Conservation (phyloP, 495 filamentous ascomycete genomes). For the Podospora appendiculata region DNA sequence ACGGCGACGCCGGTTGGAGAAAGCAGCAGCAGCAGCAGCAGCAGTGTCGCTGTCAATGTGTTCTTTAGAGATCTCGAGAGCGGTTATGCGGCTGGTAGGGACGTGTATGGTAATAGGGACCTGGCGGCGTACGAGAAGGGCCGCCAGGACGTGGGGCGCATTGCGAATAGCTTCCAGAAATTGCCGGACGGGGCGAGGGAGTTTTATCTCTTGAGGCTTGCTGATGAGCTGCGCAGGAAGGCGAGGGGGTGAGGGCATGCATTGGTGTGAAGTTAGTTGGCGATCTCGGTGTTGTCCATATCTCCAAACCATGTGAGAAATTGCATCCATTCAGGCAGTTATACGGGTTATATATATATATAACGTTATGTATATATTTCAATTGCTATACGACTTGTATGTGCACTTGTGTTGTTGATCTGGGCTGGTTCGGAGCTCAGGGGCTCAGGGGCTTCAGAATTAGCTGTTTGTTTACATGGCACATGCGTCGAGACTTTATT, state of each 20-base stretch:
- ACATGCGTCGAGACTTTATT: too few relatives aligned
- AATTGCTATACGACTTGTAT: too few relatives aligned
- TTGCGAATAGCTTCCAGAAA: conserved; percentile 57
- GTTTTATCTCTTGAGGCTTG: conserved; percentile 73
- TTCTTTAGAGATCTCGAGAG: conserved; percentile 68
- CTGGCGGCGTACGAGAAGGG: conserved; percentile 77
- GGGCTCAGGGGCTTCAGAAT: too few relatives aligned
- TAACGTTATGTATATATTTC: too few relatives aligned
- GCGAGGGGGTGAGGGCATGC: conserved; percentile 5
- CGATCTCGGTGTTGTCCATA: too few relatives aligned
- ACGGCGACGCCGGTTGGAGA: conserved; percentile 50
- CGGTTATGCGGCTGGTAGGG: conserved; percentile 66
- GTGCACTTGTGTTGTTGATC: too few relatives aligned
- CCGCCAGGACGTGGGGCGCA: conserved; percentile 59
- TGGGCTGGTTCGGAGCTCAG: too few relatives aligned
- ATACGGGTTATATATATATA: too few relatives aligned
- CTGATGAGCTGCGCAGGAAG: conserved; percentile 50
- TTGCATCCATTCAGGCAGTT: too few relatives aligned
- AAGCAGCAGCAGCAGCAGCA: conserved; percentile 32
- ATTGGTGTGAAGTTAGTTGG: too few relatives aligned
- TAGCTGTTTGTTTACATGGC: too few relatives aligned
- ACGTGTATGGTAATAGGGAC: conserved; percentile 87
- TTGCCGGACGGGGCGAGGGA: conserved; percentile 56
- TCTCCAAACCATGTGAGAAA: too few relatives aligned
- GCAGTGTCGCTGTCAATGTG: conserved; percentile 74